Percentiles rank a stretch among this genome's conserved stretches.
phyloP scores from a whole-genome alignment of 345 rosid species.

The Rhodamnia argentea region DNA sequence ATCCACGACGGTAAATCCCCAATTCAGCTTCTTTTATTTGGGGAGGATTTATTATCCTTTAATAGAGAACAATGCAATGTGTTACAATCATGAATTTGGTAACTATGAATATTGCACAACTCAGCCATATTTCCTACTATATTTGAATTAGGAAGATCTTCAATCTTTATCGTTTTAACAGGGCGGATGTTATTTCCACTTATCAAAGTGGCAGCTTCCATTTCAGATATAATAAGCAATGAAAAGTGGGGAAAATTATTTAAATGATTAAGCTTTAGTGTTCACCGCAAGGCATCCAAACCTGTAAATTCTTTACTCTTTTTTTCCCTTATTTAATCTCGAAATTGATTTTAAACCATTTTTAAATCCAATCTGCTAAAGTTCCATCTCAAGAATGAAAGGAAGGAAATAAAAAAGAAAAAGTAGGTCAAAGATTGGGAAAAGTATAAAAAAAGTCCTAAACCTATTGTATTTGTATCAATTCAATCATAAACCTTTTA shows the following conservation, averaged over 20 bases:
- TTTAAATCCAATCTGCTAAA: background rate
- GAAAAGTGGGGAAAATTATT: background rate
- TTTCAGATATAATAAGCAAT: background rate
- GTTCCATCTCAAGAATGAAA: background rate
- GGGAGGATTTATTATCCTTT: no score
- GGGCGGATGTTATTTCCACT: background rate
- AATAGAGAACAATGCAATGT: no score
- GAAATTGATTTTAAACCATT: background rate
- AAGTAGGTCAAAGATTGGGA: background rate
- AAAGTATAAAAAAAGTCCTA: no score
- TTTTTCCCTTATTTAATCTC: background rate
- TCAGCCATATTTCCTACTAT: no score
- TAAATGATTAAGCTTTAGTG: background rate
- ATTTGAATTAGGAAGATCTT: no score
- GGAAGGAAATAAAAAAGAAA: background rate
- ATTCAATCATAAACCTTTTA: no score
- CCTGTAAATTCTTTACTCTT: background rate
- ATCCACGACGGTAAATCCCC: no score
- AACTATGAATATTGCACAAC: no score
- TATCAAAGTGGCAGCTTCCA: background rate
- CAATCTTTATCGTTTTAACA: no score
- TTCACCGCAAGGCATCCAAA: background rate
- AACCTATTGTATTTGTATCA: no score
- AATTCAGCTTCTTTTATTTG: no score
- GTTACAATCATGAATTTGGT: no score